Percentiles rank a stretch among this genome's conserved stretches.
Conservation (phyloP, 2,329 filamentous ascomycete species). For the Apiospora hydei region DNA sequence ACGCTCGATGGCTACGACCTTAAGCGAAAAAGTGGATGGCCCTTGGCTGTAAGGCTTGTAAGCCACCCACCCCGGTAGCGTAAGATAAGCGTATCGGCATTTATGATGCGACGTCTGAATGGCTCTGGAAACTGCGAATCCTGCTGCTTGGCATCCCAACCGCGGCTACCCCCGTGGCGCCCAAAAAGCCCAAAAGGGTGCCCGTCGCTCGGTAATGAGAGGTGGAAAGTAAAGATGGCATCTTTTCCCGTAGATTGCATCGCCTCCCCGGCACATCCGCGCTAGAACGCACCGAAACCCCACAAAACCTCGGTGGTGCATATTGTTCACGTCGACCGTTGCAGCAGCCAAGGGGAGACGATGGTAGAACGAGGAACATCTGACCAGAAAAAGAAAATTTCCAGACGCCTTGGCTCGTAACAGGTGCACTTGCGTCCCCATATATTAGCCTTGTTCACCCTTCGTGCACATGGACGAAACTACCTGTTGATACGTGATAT, state of each 20-base stretch:
- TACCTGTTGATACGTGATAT: background rate
- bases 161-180: background rate
- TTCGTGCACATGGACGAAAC: background rate
- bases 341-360: background rate
- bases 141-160: background rate
- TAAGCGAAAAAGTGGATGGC: conserved; percentile 2
- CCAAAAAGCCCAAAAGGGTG: background rate
- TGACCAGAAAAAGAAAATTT: background rate
- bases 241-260: background rate
- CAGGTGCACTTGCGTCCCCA: background rate
- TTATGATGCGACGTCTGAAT: conserved; percentile 11
- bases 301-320: conserved; percentile 2
- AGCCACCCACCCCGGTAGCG: conserved; percentile 13
- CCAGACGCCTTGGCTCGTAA: background rate
- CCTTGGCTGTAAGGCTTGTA: background rate
- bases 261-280: background rate
- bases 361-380: background rate
- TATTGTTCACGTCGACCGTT: background rate
- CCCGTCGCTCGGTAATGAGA: background rate
- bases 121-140: background rate
- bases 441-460: background rate
- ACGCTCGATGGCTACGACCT: background rate
- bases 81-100: conserved; percentile 17
- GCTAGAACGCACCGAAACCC: background rate
- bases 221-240: background rate